A percentile compares a stretch with the other conserved stretches of the same genome.
phyloP scores from a whole-genome alignment of 306 rosid species.

The Vigna hirtella region DNA sequence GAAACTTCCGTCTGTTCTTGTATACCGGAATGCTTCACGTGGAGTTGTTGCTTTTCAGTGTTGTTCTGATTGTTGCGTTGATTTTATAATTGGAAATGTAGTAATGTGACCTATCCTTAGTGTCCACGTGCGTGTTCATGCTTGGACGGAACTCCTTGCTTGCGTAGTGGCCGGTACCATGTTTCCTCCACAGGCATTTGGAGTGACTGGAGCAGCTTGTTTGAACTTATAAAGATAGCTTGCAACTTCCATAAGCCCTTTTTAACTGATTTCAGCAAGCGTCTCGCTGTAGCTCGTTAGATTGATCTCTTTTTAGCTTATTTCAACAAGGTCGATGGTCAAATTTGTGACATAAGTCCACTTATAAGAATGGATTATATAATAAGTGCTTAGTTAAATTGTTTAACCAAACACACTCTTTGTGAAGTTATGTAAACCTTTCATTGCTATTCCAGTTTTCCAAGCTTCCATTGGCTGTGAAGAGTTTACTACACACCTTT shows the following conservation, averaged over 20 bases:
- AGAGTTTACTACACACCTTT: neutral
- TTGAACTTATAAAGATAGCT: neutral
- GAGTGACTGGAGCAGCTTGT: neutral
- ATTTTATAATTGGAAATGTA: neutral
- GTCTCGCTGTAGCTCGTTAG: neutral
- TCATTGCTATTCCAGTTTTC: neutral
- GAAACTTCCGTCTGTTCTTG: neutral
- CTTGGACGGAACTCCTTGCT: neutral
- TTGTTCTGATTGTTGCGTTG: constrained; percentile 20
- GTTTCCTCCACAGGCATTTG: neutral
- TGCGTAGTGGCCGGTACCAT: neutral
- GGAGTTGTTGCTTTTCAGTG: constrained; percentile 1
- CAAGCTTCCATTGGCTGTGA: neutral
- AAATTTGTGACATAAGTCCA: neutral
- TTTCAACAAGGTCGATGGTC: neutral
- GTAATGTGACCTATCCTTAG: neutral
- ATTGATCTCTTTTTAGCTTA: neutral
- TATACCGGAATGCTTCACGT: neutral
- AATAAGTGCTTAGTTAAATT: neutral
- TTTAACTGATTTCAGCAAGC: neutral
- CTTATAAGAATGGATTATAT: neutral
- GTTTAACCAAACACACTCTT: neutral
- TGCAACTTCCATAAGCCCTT: neutral
- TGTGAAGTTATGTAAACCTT: neutral
- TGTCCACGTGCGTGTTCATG: neutral